Conservation (phyloP, 192 early-diverging fungal genomes). For the Spizellomyces sp. region DNA sequence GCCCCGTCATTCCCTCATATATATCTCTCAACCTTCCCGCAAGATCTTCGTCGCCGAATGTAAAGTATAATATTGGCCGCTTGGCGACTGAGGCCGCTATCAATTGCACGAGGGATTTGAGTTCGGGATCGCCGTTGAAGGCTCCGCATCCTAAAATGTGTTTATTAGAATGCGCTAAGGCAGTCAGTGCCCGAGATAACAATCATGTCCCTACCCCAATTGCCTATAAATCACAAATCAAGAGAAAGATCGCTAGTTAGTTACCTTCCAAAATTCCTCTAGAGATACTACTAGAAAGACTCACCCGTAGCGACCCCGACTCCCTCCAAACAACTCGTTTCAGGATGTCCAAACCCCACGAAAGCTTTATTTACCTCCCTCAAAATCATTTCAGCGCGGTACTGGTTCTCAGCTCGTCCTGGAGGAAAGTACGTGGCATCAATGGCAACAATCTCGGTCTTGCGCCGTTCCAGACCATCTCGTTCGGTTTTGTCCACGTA, state of each 20-base stretch:
- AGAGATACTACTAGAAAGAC: too few relatives aligned
- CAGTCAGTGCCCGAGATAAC: neutral
- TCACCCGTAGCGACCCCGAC: slow-evolving; percentile 12
- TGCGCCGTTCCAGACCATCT: slow-evolving; percentile 5
- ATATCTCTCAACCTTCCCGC: slow-evolving; percentile 12
- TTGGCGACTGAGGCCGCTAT: slow-evolving; percentile 42
- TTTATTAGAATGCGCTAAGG: neutral
- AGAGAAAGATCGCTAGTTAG: too few relatives aligned
- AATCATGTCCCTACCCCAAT: slow-evolving; percentile 12
- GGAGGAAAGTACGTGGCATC: slow-evolving; percentile 4
- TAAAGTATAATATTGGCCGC: slow-evolving; percentile 39
- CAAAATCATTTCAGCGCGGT: slow-evolving; percentile 13
- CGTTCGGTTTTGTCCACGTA: slow-evolving; percentile 24
- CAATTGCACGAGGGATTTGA: slow-evolving; percentile 51
- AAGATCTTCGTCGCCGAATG: slow-evolving; percentile 47
- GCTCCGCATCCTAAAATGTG: slow-evolving; percentile 49
- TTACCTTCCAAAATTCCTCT: too few relatives aligned
- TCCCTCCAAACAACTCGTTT: neutral
- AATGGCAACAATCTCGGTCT: slow-evolving; percentile 9
- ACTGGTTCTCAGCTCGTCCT: slow-evolving; percentile 22
- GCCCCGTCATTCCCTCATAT: neutral
- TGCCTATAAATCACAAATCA: slow-evolving; percentile 21
- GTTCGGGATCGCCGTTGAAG: slow-evolving; percentile 48
- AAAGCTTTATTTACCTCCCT: slow-evolving; percentile 55
- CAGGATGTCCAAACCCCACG: slow-evolving; percentile 32